Conservation (phyloP, 2,329 filamentous ascomycete genomes). For the Orbilia brochopaga region DNA sequence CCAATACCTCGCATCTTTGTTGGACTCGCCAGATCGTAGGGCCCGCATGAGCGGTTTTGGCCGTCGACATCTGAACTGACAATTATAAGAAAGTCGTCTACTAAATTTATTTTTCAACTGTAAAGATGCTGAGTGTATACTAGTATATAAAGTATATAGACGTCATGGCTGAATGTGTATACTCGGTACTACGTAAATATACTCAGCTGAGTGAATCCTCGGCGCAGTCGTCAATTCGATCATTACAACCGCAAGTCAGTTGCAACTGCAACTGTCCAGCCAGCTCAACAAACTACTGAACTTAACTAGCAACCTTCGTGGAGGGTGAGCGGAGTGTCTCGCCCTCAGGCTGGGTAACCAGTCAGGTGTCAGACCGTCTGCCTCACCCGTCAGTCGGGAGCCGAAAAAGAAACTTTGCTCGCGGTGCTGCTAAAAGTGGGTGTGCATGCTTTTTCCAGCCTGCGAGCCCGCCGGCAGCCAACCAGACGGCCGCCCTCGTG, state of each 20-base stretch:
- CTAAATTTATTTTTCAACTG: no score
- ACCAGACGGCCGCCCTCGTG: constrained; percentile 43
- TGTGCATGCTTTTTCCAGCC: constrained; percentile 35
- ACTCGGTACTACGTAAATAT: no score
- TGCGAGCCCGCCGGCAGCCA: constrained; percentile 24
- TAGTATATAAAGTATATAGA: no score
- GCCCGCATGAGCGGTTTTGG: no score
- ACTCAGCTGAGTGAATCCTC: not conserved
- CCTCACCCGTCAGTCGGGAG: constrained; percentile 51
- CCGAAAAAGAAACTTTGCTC: constrained; percentile 39
- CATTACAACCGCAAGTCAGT: no score
- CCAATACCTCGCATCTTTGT: no score
- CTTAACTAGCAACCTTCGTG: constrained; percentile 14
- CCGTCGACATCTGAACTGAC: no score
- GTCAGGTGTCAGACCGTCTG: constrained; percentile 51
- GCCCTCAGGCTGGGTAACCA: constrained; percentile 51
- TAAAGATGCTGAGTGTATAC: no score
- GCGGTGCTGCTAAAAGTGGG: constrained; percentile 47
- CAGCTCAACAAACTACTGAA: constrained; percentile 2
- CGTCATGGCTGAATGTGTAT: no score
- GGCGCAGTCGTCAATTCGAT: no score
- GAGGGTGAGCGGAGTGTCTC: constrained; percentile 50
- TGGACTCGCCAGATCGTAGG: no score
- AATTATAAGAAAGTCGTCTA: no score
- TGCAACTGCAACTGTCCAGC: not conserved